Base-by-base conservation (phyloP, 2,329 filamentous ascomycete species). In the Ceratocystis ficicola region DNA sequence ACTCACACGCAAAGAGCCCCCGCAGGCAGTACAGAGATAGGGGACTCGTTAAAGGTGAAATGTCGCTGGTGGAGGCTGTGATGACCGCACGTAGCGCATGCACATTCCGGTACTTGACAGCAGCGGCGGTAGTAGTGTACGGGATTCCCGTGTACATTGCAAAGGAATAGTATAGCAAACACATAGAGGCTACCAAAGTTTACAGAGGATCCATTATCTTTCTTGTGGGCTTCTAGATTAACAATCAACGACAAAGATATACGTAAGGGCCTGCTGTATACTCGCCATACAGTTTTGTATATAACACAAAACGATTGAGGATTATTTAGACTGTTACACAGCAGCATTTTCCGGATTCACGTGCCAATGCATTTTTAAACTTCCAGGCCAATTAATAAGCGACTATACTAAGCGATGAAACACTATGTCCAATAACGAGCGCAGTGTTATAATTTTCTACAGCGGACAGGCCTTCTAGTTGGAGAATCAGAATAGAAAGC, bases 51-150 rank as follows among this genome's bases (percentile, higher is more conserved):
- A 30, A 61, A 8, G 67, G 67, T 5, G 17, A 73, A 62, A 76
- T 79, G 67, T 87, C 82, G 64, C 77, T 97, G 68, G 87, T 90
- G n/a, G 86, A 93, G 73, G 94, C 94, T 0, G 87, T 97, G 44
- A 83, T 84, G 41, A 82, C 78, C 71, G 89, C 89, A 15, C 82
- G 90, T 69, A 82, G 83, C 68, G 86, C 85, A n/a, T 97, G 94
- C 76, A 85, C 89, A 70, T 83, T 99, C 77, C 84, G 84, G 73
- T 97, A 96, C 77, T 78, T 99, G 70, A 99, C 96, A 71, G 94
- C 91, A 0, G 94, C 93, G 10, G 91, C 93, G 46, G 90, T 94
- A 28, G 92, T 94, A 69, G 87, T 97, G 64, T 99, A 97, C 77
- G 94, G 94, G 17, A 87, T 99, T 73, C 94, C 94, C 36, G 90